Evolutionary conservation across 2,329 filamentous ascomycete genomes (phyloP).

Genomic region (Cladosporium oxysporum): DNA sequence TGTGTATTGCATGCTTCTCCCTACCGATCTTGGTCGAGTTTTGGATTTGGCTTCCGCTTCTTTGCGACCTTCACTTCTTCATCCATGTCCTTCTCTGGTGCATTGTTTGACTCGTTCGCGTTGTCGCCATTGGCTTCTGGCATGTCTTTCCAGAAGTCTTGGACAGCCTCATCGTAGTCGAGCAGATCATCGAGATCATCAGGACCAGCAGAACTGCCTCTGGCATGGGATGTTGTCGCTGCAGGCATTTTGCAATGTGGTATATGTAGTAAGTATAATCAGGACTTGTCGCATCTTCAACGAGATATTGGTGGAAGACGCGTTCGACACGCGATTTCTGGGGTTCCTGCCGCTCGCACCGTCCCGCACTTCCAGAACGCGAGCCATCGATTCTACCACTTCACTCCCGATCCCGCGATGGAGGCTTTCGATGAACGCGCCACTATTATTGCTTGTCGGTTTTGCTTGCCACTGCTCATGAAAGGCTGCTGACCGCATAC

Average conservation of each 20-base stretch:
- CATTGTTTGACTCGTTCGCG: slow-evolving; percentile 46
- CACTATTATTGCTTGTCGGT: not conserved
- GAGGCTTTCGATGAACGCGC: slow-evolving; percentile 2
- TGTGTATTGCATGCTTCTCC: slow-evolving; percentile 5
- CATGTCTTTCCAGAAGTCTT: slow-evolving; percentile 50
- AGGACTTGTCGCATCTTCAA: not conserved
- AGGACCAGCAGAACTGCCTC: slow-evolving; percentile 24
- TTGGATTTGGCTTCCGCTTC: slow-evolving; percentile 74
- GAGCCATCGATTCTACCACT: not conserved
- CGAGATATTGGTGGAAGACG: not conserved
- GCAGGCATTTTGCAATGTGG: slow-evolving; percentile 7
- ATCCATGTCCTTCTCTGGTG: slow-evolving; percentile 67
- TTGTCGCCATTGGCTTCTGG: slow-evolving; percentile 46
- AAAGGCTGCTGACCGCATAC: not conserved
- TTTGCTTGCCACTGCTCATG: slow-evolving; percentile 4
- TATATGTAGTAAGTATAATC: not conserved
- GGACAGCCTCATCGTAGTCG: slow-evolving; percentile 68
- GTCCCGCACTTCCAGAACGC: not conserved
- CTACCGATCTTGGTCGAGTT: slow-evolving; percentile 79
- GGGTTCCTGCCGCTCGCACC: not conserved
- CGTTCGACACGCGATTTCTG: not conserved
- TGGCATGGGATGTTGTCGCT: slow-evolving; percentile 13
- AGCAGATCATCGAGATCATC: slow-evolving; percentile 68
- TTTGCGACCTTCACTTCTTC: slow-evolving; percentile 82
- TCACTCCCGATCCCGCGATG: slow-evolving; percentile 5